Conservation (phyloP, 75 land plant genomes). For the Selaginella tamariscina region DNA sequence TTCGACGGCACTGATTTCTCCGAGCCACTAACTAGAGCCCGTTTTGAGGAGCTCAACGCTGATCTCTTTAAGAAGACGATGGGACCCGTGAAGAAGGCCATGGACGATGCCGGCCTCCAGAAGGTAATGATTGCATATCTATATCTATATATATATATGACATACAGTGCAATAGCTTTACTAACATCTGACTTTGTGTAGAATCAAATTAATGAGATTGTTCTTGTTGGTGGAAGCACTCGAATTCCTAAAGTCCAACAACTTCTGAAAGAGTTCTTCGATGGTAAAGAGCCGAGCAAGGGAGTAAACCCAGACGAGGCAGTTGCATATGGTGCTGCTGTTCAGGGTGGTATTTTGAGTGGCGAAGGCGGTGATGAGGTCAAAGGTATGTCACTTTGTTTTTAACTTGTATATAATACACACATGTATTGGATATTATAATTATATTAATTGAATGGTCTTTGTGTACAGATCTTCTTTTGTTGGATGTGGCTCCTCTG, state of each 20-base stretch:
- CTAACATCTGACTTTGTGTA: too few relatives aligned
- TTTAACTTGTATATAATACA: not conserved
- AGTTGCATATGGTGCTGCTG: conserved; percentile 88
- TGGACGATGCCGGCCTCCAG: conserved; percentile 85
- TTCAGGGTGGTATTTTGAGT: conserved; percentile 84
- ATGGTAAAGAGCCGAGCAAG: conserved; percentile 95
- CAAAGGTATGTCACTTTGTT: conserved; percentile 36
- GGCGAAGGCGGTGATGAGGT: conserved; percentile 92
- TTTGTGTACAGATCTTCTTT: not conserved
- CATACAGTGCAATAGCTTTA: too few relatives aligned
- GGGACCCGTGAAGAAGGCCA: conserved; percentile 97
- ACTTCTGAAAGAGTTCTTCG: conserved; percentile 85
- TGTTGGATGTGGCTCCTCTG: conserved; percentile 5
- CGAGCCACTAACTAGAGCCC: conserved; percentile 77
- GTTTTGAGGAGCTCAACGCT: conserved; percentile 87
- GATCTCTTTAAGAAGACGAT: conserved; percentile 91
- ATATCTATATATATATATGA: too few relatives aligned
- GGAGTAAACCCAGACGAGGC: conserved; percentile 99
- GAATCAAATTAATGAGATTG: conserved; percentile 73
- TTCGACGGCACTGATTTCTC: conserved; percentile 81
- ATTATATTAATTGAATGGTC: too few relatives aligned
- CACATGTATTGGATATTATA: not conserved
- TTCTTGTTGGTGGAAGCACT: conserved; percentile 88
- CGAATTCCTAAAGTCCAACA: conserved; percentile 95
- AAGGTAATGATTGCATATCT: too few relatives aligned